Evolutionary conservation across 2,329 filamentous ascomycete genomes (phyloP).

Genomic region (Fusarium sp.): DNA sequence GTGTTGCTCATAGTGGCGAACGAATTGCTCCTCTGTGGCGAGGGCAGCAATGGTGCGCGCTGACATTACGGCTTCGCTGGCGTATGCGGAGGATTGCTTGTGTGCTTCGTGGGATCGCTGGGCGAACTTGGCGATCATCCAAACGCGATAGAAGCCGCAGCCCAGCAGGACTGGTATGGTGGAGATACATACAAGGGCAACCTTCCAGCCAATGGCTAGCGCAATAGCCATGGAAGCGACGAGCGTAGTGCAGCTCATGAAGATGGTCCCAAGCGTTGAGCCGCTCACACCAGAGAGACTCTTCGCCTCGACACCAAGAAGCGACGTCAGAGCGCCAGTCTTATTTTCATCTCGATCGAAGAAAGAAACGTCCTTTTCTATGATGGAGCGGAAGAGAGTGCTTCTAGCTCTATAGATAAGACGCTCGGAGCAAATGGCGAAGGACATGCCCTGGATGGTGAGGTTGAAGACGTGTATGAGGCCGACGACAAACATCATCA

Average conservation of each 20-base stretch:
- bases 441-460: constrained; percentile 17
- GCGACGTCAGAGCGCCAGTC: constrained; percentile 38
- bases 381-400: constrained; percentile 9
- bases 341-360: constrained; percentile 41
- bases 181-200: constrained; percentile 56
- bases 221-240: constrained; percentile 9
- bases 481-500: background rate
- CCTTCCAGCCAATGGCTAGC: constrained; percentile 56
- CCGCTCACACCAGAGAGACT: constrained; percentile 22
- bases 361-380: constrained; percentile 55
- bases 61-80: constrained; percentile 18
- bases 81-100: constrained; percentile 6
- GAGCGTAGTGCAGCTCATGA: constrained; percentile 8
- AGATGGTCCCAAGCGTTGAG: constrained; percentile 16
- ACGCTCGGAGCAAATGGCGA: constrained; percentile 38
- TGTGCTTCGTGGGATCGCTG: constrained; percentile 2
- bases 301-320: constrained; percentile 28
- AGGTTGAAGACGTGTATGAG: background rate
- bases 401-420: constrained; percentile 15
- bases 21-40: background rate
- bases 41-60: constrained; percentile 35
- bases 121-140: constrained; percentile 44
- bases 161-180: constrained; percentile 54
- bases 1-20: background rate
- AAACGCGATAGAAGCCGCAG: constrained; percentile 53